These are phyloP conservation scores for Plasmopara muralis DNA, from an alignment of 352 stramenopile genomes.

Conservation along the genomic window DNA sequence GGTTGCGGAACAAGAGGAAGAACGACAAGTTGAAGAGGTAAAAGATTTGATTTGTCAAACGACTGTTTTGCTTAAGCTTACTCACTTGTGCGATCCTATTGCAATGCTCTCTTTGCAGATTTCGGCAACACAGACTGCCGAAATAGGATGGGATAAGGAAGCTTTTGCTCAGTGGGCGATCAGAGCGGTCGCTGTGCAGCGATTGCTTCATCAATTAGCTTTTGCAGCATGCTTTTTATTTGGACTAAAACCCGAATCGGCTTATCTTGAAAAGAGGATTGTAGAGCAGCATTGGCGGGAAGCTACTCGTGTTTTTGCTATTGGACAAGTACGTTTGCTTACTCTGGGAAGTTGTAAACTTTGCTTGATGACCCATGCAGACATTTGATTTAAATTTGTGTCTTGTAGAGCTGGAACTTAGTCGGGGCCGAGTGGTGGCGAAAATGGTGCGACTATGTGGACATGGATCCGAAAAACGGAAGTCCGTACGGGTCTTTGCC, in stretches of 20 bases:
- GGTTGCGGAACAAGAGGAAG: constrained; percentile 29
- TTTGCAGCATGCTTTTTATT: constrained; percentile 74
- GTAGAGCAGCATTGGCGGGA: constrained; percentile 70
- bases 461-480: constrained; percentile 55
- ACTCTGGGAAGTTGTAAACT: constrained; percentile 1
- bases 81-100: background rate
- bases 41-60: background rate
- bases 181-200: constrained; percentile 29
- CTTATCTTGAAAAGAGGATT: constrained; percentile 60
- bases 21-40: constrained; percentile 40
- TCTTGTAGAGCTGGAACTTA: constrained; percentile 63
- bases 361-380: constrained; percentile 28
- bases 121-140: constrained; percentile 30
- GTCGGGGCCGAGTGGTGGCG: constrained; percentile 70
- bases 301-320: constrained; percentile 30
- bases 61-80: background rate
- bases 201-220: constrained; percentile 63
- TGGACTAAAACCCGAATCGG: constrained; percentile 63
- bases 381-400: constrained; percentile 2
- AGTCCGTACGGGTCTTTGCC: constrained; percentile 49
- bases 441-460: constrained; percentile 71
- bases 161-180: constrained; percentile 49
- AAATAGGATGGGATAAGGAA: constrained; percentile 34
- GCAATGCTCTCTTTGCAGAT: constrained; percentile 17
- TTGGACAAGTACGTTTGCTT: constrained; percentile 41